A percentile compares a stretch with the other conserved stretches of the same genome.
phyloP scores from a whole-genome alignment of 2,329 filamentous ascomycete genomes.

The Clarireedia paspali region DNA sequence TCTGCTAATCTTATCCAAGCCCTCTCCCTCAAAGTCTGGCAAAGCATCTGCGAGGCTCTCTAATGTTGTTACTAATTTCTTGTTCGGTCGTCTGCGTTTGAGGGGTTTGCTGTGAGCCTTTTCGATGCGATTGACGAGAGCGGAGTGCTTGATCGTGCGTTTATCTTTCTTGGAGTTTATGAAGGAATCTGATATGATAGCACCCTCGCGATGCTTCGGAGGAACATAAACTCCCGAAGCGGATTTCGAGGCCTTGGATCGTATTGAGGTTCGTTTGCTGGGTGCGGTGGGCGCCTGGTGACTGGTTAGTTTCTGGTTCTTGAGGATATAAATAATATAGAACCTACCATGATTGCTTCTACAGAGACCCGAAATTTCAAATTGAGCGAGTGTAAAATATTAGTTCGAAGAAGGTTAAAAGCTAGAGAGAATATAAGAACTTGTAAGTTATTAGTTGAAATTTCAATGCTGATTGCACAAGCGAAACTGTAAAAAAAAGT shows the following conservation, averaged over 20 bases:
- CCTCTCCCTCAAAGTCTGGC: slow-evolving; percentile 45
- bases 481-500: background rate
- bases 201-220: slow-evolving; percentile 36
- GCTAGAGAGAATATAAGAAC: background rate
- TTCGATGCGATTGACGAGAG: slow-evolving; percentile 69
- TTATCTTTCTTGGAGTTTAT: slow-evolving; percentile 75
- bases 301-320: slow-evolving; percentile 14
- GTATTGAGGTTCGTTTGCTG: slow-evolving; percentile 48
- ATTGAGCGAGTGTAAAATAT: background rate
- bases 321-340: background rate
- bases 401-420: background rate
- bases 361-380: too few relatives aligned
- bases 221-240: slow-evolving; percentile 33
- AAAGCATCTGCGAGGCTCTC: slow-evolving; percentile 74
- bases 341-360: slow-evolving; percentile 11
- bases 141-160: slow-evolving; percentile 70
- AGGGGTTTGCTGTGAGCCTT: slow-evolving; percentile 48
- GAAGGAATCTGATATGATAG: slow-evolving; percentile 50
- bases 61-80: slow-evolving; percentile 71
- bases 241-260: slow-evolving; percentile 46
- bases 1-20: slow-evolving; percentile 31
- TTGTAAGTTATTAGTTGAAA: background rate
- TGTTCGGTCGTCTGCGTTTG: slow-evolving; percentile 61
- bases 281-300: slow-evolving; percentile 36
- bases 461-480: background rate